Base-by-base conservation (phyloP, 805 yeast species). In the Saccharomycopsis fermentans region DNA sequence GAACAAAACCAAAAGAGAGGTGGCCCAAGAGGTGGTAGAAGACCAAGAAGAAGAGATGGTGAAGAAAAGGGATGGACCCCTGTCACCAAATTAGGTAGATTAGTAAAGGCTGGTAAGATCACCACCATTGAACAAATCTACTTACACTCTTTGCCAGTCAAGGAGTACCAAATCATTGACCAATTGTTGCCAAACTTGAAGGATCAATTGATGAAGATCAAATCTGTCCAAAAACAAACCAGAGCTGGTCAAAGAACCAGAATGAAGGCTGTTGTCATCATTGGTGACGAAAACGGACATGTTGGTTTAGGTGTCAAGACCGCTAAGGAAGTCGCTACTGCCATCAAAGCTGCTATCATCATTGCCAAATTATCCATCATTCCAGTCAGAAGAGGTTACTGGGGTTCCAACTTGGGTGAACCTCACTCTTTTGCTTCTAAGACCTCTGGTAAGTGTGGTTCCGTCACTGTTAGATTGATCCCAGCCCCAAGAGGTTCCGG, bases 401-500 rank as follows among this genome's bases (percentile, higher is more conserved):
- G 99, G 99, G 99, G 99, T 81, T 80, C 96, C 78, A 90, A 90
- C 85, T 88, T 94, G 80, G 99, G 99, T 86, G 87, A 88, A 79
- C 99, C 99, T 75, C 99, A 94, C 87, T 88, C 99, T 69, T 86
- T 92, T 75, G 92, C 97, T 73, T 79, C 86, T 81, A 94, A 94
- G 90, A 90, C 91, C 77, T 87, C 98, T 69, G 99, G 99, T 83
- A 94, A 92, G 90, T 94, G 98, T 84, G 99, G 99, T 86, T 92
- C 98, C 79, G 98, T 94, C 74, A 77, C 86, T 66, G 97, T 92
- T 70, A 90, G 99, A 86, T 86, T 94, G 76, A 91, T 94, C 76
- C 99, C 99, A 80, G 99, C 99, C 69, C 98, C 99, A 86, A 94
- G 99, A 86, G 99, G 99, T 92, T 90, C 96, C 78, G 98, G 97